Evolutionary conservation across 352 stramenopile species (phyloP), one percentile per base, ranked within the genome.

Genomic region (Phytopythium boreale): DNA sequence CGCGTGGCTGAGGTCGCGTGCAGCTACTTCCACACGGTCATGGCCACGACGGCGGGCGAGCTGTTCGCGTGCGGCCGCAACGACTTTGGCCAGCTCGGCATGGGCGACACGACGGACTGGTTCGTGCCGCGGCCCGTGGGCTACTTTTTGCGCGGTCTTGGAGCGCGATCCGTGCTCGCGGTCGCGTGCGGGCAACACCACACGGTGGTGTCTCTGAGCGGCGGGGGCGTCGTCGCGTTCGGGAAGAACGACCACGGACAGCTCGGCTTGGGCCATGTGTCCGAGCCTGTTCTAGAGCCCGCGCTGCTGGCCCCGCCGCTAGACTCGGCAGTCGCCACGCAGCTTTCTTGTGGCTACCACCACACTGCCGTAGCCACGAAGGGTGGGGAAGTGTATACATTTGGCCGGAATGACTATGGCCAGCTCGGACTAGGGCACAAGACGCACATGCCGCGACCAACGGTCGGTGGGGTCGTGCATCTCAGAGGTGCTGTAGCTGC

Each of bases 231-330:
- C 20, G 89, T 88, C 41, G 83, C 84, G 10, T 97, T 95, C 60
- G 93, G 93, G 8, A 98, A 97, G 74, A 98, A 98, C 67, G 92
- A 98, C 31, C 88, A 97, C 57, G 92, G 92, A 0, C 91, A 98
- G 66, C 77, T 98, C 29, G 93, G 92, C 1, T 51, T 97, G 14
- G 77, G 88, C 4, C 62, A 67, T n/a, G 56, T 62, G 11, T 88
- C 83, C 0, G 66, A 77, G 20, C 77, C 75, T 1, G 75, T 82
- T 12, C 67, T 84, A 11, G 62, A 76, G 36, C 87, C 89, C 4
- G 74, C 78, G 5, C 70, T 77, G 19, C 64, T 93, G 29, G 66
- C 67, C 4, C 66, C 76, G 3, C 74, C 73, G 9, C 67, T 96
- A n/a, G 82, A 94, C 49, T 70, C 65, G n/a, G 77, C 84, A 20